Evolutionary conservation across 768 basidiomycete genomes (phyloP).

Genomic region (Macrolepiota fuliginosa): DNA sequence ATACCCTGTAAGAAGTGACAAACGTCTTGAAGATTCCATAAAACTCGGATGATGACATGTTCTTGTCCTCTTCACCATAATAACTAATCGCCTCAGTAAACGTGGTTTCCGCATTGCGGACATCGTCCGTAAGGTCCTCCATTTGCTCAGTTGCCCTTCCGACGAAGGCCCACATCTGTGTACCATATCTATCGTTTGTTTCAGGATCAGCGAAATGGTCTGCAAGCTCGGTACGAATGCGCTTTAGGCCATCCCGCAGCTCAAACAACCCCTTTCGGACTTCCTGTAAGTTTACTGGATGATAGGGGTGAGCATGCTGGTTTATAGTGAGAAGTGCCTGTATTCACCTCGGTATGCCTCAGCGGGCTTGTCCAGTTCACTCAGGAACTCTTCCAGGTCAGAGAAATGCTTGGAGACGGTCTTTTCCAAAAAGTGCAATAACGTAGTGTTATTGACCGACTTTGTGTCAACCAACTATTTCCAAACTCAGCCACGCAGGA

Average conservation of each 20-base stretch:
- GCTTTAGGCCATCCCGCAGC: slow-evolving; percentile 72
- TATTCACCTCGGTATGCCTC: slow-evolving; percentile 86
- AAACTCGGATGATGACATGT: slow-evolving; percentile 85
- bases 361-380: slow-evolving; percentile 85
- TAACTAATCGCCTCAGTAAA: slow-evolving; percentile 86
- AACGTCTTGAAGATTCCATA: slow-evolving; percentile 98
- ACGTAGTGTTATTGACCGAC: slow-evolving; percentile 89
- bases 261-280: slow-evolving; percentile 73
- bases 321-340: background rate
- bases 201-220: slow-evolving; percentile 77
- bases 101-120: slow-evolving; percentile 79
- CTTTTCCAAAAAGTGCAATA: slow-evolving; percentile 91
- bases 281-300: slow-evolving; percentile 80
- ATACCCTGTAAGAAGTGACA: slow-evolving; percentile 85
- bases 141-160: slow-evolving; percentile 72
- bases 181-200: slow-evolving; percentile 74
- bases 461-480: slow-evolving; percentile 93
- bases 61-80: slow-evolving; percentile 92
- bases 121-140: slow-evolving; percentile 83
- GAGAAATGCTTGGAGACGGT: slow-evolving; percentile 87
- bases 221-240: slow-evolving; percentile 76
- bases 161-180: slow-evolving; percentile 90
- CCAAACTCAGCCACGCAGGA: background rate
- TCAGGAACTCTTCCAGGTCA: slow-evolving; percentile 82
- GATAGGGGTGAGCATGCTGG: slow-evolving; percentile 4